Base-by-base conservation (phyloP, 2,329 filamentous ascomycete genomes). In the Calycina marina region DNA sequence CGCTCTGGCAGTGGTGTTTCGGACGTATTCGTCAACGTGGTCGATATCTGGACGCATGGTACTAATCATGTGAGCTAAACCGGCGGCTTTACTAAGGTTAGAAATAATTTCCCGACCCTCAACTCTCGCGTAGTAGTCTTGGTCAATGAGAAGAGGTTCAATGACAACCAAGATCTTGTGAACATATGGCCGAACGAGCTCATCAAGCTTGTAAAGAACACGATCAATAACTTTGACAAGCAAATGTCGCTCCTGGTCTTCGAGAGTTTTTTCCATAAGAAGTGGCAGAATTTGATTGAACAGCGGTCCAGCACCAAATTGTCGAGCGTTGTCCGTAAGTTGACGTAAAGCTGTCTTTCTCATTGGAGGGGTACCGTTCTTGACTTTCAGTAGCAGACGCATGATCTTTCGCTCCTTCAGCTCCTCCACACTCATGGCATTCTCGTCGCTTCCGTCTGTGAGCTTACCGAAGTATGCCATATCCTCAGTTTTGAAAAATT, bases 91-190 rank as follows among this genome's bases (percentile, higher is more conserved):
- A 53, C 81, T 82, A 30, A 98, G 72, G 55, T 98, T 98, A 34
- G 88, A 96, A 47, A 98, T 98, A 48, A 98, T 98, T 56, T 98
- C 90, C 46, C 90, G 83, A 57, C 90, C 90, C 57, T 98, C 90
- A 4, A 98, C 90, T 55, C 90, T 79, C 25, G 92, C 90, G 56
- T 98, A 98, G 60, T 98, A 98, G 59, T 98, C 92, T 61, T 98
- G 90, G 53, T 98, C 92, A 50, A 98, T 98, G 44, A 98, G 79
- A 30, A 98, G 66, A n/a, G 90, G 90, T 57, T 98, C 92, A 48
- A 98, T 98, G 52, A 98, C 90, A 32, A 98, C 90, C 36, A 98
- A 60, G 40, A 98, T 98, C 63, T 96, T 96, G 63, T 98, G 92
- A 11, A 93, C 88, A 43, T 88, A 98, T 14, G 90, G 90, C 25